phyloP scores from a whole-genome alignment of 805 yeast genomes.

The Naumovozyma baii region DNA sequence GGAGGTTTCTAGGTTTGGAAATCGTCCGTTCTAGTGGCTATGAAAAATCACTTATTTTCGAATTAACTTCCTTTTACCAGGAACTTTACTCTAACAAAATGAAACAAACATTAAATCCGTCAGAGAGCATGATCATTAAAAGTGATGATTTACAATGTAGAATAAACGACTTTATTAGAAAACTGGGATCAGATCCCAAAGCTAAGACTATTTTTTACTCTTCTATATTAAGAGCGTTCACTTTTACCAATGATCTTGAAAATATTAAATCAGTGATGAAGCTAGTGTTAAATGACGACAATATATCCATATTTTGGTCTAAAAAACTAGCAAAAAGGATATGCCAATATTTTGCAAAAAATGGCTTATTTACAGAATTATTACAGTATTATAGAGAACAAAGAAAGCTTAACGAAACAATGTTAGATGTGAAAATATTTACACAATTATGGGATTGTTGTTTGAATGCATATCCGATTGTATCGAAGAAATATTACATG shows the following conservation, averaged over 20 bases:
- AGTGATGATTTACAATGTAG: background rate
- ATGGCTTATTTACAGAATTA: slow-evolving; percentile 12
- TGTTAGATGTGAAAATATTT: slow-evolving; percentile 7
- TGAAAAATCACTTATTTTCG: slow-evolving; percentile 7
- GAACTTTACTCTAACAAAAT: slow-evolving; percentile 3
- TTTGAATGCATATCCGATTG: background rate
- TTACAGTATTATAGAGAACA: slow-evolving; percentile 11
- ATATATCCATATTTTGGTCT: slow-evolving; percentile 6
- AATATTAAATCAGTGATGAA: slow-evolving; percentile 7
- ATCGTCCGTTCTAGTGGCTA: slow-evolving; percentile 12
- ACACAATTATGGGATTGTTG: slow-evolving; percentile 15
- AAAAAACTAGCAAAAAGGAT: slow-evolving; percentile 11
- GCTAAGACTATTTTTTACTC: slow-evolving; percentile 10
- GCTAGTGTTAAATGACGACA: slow-evolving; percentile 9
- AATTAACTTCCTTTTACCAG: slow-evolving; percentile 13
- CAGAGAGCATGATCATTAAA: background rate
- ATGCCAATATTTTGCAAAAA: slow-evolving; percentile 16
- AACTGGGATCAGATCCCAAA: slow-evolving; percentile 1
- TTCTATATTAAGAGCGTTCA: slow-evolving; percentile 10
- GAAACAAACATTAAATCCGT: background rate
- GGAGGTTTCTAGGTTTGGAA: slow-evolving; percentile 10
- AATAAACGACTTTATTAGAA: background rate
- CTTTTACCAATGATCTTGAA: slow-evolving; percentile 9
- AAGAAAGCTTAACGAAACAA: slow-evolving; percentile 3
- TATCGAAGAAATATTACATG: background rate